These are phyloP conservation scores for Aspergillus proliferans DNA, from an alignment of 2,329 filamentous ascomycete genomes.

Conservation along the genomic window DNA sequence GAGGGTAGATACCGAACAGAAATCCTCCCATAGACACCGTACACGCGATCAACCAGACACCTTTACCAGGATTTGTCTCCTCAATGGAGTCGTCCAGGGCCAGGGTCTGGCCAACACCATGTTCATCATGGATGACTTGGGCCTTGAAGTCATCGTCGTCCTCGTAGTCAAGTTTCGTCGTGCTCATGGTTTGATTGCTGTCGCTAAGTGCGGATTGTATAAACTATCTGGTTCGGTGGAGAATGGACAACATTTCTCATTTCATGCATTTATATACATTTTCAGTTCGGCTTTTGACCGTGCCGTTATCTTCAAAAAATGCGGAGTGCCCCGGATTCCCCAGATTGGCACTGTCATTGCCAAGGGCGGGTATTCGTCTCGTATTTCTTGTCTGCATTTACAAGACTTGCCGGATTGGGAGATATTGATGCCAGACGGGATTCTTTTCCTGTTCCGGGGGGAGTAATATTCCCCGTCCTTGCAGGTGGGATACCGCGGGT, in stretches of 20 bases:
- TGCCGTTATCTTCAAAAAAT: background rate
- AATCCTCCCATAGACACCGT: slow-evolving; percentile 15
- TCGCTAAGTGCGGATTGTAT: no score
- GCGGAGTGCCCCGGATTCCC: background rate
- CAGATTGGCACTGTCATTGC: background rate
- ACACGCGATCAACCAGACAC: slow-evolving; percentile 12
- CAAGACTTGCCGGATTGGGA: background rate
- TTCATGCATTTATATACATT: background rate
- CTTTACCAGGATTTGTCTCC: slow-evolving; percentile 5
- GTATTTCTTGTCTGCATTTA: no score
- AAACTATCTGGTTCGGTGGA: no score
- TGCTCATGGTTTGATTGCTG: background rate
- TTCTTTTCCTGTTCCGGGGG: background rate
- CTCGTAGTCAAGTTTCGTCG: background rate
- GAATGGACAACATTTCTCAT: background rate
- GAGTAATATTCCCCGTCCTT: slow-evolving; percentile 15
- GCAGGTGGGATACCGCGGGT: background rate
- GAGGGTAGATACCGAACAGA: slow-evolving; percentile 8
- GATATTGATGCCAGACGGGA: background rate
- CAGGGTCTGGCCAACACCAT: background rate
- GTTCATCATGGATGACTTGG: slow-evolving; percentile 1
- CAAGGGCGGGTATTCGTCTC: no score
- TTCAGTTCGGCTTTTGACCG: background rate
- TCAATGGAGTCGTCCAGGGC: slow-evolving; percentile 12
- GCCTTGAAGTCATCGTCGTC: background rate